These are phyloP conservation scores for Tetragonia tetragonoides DNA, from an alignment of 148 eudicot species.

Conservation along the genomic window DNA sequence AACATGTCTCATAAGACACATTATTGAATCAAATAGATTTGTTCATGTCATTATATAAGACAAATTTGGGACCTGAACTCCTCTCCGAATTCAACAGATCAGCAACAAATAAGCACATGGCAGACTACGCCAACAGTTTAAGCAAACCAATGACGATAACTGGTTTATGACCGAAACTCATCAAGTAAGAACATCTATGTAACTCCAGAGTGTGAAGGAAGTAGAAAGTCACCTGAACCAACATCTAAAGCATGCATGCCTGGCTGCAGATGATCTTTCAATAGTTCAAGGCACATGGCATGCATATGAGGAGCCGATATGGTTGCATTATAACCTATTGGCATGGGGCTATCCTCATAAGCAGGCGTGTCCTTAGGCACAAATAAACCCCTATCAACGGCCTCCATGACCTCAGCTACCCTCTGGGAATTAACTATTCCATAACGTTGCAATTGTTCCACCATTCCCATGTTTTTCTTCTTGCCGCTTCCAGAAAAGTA, in stretches of 20 bases:
- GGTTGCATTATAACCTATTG: constrained; percentile 86
- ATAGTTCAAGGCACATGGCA: constrained; percentile 82
- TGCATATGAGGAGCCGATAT: constrained; percentile 99
- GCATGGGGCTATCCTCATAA: constrained; percentile 85
- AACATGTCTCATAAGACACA: neutral
- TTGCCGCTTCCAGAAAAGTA: constrained; percentile 48
- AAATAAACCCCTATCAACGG: constrained; percentile 84
- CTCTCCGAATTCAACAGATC: no score
- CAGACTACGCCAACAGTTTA: neutral
- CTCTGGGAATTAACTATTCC: constrained; percentile 65
- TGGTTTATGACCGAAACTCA: neutral
- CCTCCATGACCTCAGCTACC: constrained; percentile 85
- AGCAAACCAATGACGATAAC: neutral
- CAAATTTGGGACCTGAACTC: no score
- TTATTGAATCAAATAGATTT: no score
- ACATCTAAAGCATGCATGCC: constrained; percentile 96
- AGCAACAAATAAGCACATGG: neutral
- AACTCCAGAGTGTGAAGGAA: neutral
- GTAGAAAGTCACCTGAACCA: constrained; percentile 70
- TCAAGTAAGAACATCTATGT: neutral
- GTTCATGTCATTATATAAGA: no score
- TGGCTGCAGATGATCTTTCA: constrained; percentile 76
- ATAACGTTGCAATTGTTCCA: constrained; percentile 53
- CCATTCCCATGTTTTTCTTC: constrained; percentile 58
- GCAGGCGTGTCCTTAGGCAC: constrained; percentile 78